Conservation (phyloP, 2,329 filamentous ascomycete species). For the Chaetomium olivaceum region DNA sequence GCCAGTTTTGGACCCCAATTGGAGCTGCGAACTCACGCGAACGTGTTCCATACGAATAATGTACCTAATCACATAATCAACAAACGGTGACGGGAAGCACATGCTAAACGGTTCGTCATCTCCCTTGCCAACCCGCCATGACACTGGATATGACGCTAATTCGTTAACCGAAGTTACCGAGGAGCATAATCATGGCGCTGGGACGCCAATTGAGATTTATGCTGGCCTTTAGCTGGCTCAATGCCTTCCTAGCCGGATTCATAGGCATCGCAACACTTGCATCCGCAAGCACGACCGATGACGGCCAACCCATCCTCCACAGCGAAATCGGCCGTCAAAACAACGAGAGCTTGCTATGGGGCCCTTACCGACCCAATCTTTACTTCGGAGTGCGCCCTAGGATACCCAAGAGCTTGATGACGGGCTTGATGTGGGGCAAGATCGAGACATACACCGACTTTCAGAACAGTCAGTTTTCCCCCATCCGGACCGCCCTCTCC, state of each 20-base stretch:
- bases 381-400: conserved; percentile 90
- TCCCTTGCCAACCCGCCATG: conserved; percentile 10
- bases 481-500: neutral
- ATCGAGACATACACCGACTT: conserved; percentile 76
- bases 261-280: conserved; percentile 5
- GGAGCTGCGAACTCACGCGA: conserved; percentile 19
- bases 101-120: neutral
- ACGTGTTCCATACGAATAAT: conserved; percentile 22
- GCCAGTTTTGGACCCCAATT: conserved; percentile 1
- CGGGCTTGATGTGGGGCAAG: conserved; percentile 85
- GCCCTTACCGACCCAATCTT: conserved; percentile 87
- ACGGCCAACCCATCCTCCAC: conserved; percentile 45
- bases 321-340: conserved; percentile 55
- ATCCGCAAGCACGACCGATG: conserved; percentile 19
- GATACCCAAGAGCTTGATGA: conserved; percentile 75
- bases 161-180: neutral
- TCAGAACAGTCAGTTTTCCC: conserved; percentile 65
- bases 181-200: conserved; percentile 20
- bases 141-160: conserved; percentile 9
- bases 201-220: conserved; percentile 35
- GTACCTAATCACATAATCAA: neutral
- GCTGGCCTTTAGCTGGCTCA: conserved; percentile 33
- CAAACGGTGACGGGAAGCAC: neutral
- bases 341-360: conserved; percentile 92
- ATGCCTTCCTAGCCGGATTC: conserved; percentile 25